Conservation (phyloP, 2,329 filamentous ascomycete genomes). For the Ploettnerulaceae sp. region DNA sequence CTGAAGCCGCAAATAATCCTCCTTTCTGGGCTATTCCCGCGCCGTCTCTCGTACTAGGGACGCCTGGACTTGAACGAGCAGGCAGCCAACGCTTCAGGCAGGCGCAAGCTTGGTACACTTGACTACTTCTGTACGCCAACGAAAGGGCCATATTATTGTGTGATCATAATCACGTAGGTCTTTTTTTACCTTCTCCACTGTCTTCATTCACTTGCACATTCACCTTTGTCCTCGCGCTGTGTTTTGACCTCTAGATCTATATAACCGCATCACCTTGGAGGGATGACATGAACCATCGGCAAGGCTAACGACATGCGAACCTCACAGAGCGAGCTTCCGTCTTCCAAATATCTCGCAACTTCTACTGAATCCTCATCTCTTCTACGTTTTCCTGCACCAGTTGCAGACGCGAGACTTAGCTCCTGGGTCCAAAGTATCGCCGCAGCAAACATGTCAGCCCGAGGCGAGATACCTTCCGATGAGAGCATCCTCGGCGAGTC, state of each 20-base stretch:
- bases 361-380: constrained; percentile 16
- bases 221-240: constrained; percentile 1
- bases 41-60: constrained; percentile 1
- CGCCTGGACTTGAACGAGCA: constrained; percentile 12
- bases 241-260: constrained; percentile 3
- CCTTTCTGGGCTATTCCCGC: constrained; percentile 10
- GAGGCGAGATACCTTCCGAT: constrained; percentile 28
- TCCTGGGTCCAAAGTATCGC: constrained; percentile 30
- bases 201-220: constrained; percentile 4
- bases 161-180: constrained; percentile 15
- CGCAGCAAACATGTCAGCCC: constrained; percentile 28
- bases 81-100: constrained; percentile 20
- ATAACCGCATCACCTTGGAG: constrained; percentile 6
- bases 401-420: constrained; percentile 27
- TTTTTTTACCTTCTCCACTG: constrained; percentile 11
- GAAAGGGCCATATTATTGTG: too few species aligned
- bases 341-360: constrained; percentile 15
- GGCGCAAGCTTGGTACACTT: constrained; percentile 9
- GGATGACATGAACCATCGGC: constrained; percentile 25
- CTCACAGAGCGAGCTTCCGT: constrained; percentile 22
- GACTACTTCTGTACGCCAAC: neutral
- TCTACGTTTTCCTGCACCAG: constrained; percentile 28
- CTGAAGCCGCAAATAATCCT: constrained; percentile 2
- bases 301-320: constrained; percentile 33
- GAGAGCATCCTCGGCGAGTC: constrained; percentile 32